Percentiles rank a stretch among this genome's conserved stretches.
Evolutionary conservation across 768 basidiomycete species (phyloP).

Genomic region (Lactifluus hygrophoroides): DNA sequence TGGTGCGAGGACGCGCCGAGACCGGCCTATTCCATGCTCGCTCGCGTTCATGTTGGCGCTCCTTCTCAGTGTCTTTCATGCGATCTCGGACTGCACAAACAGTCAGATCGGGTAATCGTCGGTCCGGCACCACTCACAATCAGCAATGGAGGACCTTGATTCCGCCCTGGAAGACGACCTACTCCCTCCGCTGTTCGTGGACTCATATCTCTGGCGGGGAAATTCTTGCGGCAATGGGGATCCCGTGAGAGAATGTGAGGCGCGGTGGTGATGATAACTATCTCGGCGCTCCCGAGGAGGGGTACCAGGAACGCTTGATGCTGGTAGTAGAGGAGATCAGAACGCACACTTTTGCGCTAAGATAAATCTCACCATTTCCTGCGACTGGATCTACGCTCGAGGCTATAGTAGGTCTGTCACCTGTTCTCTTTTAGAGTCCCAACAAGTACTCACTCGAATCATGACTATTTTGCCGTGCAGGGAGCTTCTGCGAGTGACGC

Average conservation of each 20-base stretch:
- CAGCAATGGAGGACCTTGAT: conserved; percentile 16
- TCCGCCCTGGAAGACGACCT: conserved; percentile 11
- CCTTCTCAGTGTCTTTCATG: conserved; percentile 26
- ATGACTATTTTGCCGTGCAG: conserved; percentile 4
- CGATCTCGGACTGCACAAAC: conserved; percentile 24
- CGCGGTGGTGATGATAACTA: conserved; percentile 21
- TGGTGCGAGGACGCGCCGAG: conserved; percentile 30
- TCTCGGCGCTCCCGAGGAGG: conserved; percentile 14
- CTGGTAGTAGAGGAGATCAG: background rate
- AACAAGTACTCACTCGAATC: conserved; percentile 9
- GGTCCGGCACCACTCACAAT: conserved; percentile 13
- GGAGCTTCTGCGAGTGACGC: conserved; percentile 1
- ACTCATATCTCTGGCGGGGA: conserved; percentile 8
- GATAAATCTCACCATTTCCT: conserved; percentile 3
- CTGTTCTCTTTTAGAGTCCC: background rate
- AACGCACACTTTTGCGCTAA: background rate
- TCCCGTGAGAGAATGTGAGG: conserved; percentile 18
- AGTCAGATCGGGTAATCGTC: background rate
- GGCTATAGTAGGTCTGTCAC: background rate
- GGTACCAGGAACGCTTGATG: background rate
- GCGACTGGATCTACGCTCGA: background rate
- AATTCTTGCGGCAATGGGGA: conserved; percentile 19
- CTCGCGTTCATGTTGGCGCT: conserved; percentile 36
- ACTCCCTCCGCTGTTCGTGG: conserved; percentile 12
- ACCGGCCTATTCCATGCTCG: conserved; percentile 42